Evolutionary conservation across 2,329 filamentous ascomycete genomes (phyloP).

Genomic region (Fusarium sp.): DNA sequence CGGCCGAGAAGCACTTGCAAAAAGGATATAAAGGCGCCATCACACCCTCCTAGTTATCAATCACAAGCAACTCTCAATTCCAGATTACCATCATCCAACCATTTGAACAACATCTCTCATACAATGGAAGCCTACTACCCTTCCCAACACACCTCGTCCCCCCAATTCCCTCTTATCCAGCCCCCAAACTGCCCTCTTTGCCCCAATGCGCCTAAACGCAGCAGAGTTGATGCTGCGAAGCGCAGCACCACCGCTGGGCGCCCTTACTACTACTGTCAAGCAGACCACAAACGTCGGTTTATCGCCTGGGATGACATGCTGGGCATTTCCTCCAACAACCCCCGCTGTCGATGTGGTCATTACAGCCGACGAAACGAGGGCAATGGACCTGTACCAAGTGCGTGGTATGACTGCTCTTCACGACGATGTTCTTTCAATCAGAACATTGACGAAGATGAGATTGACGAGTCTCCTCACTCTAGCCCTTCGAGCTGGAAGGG

Average conservation of each 20-base stretch:
- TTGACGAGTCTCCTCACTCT: background rate
- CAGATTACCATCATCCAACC: too few species aligned
- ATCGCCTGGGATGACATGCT: background rate
- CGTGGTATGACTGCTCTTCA: background rate
- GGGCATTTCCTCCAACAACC: background rate
- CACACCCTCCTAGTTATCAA: accelerated
- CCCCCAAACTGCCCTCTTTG: background rate
- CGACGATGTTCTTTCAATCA: background rate
- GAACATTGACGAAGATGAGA: background rate
- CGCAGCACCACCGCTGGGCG: background rate
- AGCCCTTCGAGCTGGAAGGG: background rate
- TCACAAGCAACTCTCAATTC: accelerated
- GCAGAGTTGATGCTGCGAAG: background rate
- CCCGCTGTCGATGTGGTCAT: background rate
- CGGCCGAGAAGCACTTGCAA: accelerated
- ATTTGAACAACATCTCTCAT: accelerated
- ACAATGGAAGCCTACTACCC: background rate
- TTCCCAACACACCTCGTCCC: background rate
- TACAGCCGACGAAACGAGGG: background rate
- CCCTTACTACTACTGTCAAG: background rate
- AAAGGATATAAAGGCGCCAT: background rate
- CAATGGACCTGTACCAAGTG: background rate
- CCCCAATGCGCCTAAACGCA: background rate
- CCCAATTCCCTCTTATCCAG: background rate
- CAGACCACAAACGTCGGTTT: background rate